These are phyloP conservation scores for Myxozyma melibiosi DNA, from an alignment of 805 yeast species.

Conservation along the genomic window DNA sequence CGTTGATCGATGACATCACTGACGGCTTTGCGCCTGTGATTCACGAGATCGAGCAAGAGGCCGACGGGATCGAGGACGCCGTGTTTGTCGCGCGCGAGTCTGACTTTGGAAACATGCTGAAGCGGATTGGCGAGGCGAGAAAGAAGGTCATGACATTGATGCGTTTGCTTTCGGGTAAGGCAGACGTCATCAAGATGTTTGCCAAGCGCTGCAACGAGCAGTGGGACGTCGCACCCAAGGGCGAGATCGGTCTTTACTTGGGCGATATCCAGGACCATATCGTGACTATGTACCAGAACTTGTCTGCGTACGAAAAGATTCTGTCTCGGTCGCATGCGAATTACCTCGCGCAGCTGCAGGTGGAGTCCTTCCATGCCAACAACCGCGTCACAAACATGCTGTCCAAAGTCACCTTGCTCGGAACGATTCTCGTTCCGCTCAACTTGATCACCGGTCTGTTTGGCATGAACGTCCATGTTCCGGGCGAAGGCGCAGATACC, in stretches of 20 bases:
- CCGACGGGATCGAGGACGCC: conserved; percentile 71
- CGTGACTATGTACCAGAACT: conserved; percentile 91
- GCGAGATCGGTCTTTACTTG: conserved; percentile 85
- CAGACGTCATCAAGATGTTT: conserved; percentile 94
- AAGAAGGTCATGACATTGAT: conserved; percentile 89
- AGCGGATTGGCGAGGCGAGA: conserved; percentile 84
- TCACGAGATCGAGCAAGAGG: conserved; percentile 60
- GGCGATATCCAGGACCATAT: conserved; percentile 98
- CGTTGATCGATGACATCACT: conserved; percentile 65
- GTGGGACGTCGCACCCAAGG: conserved; percentile 62
- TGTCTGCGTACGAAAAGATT: conserved; percentile 88
- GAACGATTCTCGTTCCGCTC: conserved; percentile 88
- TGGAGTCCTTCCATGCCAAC: conserved; percentile 84
- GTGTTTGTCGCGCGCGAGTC: conserved; percentile 77
- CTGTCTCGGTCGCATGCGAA: conserved; percentile 89
- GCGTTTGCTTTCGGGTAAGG: conserved; percentile 88
- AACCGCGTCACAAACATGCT: conserved; percentile 83
- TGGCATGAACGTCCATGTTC: conserved; percentile 93
- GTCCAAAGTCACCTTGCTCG: conserved; percentile 85
- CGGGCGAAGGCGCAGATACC: conserved; percentile 57
- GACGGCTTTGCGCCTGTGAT: conserved; percentile 67
- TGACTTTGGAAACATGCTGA: conserved; percentile 75
- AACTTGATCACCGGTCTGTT: conserved; percentile 88
- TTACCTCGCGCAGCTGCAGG: conserved; percentile 91
- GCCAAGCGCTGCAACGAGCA: conserved; percentile 92